A percentile compares a stretch with the other conserved stretches of the same genome.
Evolutionary conservation across 2,329 filamentous ascomycete species (phyloP).

Genomic region (Fusarium sp.): DNA sequence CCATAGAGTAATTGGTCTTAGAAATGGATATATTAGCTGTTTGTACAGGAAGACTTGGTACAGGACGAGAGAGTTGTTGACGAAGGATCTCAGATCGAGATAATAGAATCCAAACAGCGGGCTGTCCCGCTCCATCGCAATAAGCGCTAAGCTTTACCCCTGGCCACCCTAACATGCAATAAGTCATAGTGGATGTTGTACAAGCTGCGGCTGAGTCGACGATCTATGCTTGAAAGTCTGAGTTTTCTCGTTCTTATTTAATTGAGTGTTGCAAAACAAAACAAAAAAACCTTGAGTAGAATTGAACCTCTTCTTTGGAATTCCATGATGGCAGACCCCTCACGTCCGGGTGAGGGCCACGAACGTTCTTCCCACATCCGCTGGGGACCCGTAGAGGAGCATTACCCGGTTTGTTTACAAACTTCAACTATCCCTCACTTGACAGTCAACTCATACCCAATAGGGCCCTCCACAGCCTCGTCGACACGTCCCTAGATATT

Average conservation of each 20-base stretch:
- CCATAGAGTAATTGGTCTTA: slow-evolving; percentile 12
- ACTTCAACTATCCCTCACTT: background rate
- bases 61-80: background rate
- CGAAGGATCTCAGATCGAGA: background rate
- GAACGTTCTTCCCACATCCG: slow-evolving; percentile 30
- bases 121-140: background rate
- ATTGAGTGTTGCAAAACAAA: background rate
- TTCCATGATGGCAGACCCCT: slow-evolving; percentile 17
- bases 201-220: slow-evolving; percentile 10
- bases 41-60: background rate
- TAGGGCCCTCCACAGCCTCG: slow-evolving; percentile 18
- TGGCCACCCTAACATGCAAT: background rate
- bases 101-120: background rate
- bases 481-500: slow-evolving; percentile 9
- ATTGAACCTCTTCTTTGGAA: background rate
- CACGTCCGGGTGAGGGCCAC: slow-evolving; percentile 17
- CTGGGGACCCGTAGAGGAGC: slow-evolving; percentile 34
- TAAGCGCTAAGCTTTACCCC: slow-evolving; percentile 21
- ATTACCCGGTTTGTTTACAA: slow-evolving; percentile 32
- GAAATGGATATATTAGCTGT: slow-evolving; percentile 5
- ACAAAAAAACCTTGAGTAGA: background rate
- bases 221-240: background rate
- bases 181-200: slow-evolving; percentile 2
- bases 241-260: background rate
- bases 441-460: slow-evolving; percentile 8